Percentiles rank a stretch among this genome's conserved stretches.
Evolutionary conservation across 768 basidiomycete species (phyloP).

Genomic region (Pulveroboletus sp.): DNA sequence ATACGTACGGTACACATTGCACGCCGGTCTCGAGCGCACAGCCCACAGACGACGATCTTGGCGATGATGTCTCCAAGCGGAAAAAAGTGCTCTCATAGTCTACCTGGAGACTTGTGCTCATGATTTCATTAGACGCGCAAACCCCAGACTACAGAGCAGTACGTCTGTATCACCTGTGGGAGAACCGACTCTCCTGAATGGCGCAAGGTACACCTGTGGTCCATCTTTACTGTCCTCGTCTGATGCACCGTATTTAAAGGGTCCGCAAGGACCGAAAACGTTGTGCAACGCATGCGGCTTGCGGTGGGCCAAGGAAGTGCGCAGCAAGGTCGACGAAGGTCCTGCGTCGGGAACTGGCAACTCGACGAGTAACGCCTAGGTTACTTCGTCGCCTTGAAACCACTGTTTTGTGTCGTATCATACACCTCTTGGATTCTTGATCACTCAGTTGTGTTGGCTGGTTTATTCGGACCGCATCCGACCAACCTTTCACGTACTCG

Average conservation of each 20-base stretch:
- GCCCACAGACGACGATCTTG: constrained; percentile 39
- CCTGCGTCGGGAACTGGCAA: constrained; percentile 21
- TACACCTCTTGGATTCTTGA: constrained; percentile 19
- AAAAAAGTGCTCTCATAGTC: constrained; percentile 51
- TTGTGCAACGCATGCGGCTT: constrained; percentile 95
- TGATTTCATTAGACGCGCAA: constrained; percentile 33
- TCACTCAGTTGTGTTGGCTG: no score
- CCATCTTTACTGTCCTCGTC: constrained; percentile 8
- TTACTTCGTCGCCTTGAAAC: not conserved
- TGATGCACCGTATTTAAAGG: constrained; percentile 43
- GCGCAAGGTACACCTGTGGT: constrained; percentile 62
- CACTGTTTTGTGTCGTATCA: constrained; percentile 1
- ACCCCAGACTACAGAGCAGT: constrained; percentile 53
- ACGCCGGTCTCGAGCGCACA: constrained; percentile 10
- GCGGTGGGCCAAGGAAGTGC: constrained; percentile 82
- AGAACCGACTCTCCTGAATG: constrained; percentile 97
- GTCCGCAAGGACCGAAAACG: constrained; percentile 95
- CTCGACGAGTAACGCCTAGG: constrained; percentile 18
- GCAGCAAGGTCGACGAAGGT: constrained; percentile 39
- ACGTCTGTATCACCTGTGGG: constrained; percentile 91
- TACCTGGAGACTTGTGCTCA: constrained; percentile 1
- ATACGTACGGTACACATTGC: constrained; percentile 18
- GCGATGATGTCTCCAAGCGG: constrained; percentile 53
- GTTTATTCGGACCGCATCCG: no score
- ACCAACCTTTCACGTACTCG: no score